Evolutionary conservation across 2,329 filamentous ascomycete species (phyloP).

Genomic region (Cladosporium oxysporum): DNA sequence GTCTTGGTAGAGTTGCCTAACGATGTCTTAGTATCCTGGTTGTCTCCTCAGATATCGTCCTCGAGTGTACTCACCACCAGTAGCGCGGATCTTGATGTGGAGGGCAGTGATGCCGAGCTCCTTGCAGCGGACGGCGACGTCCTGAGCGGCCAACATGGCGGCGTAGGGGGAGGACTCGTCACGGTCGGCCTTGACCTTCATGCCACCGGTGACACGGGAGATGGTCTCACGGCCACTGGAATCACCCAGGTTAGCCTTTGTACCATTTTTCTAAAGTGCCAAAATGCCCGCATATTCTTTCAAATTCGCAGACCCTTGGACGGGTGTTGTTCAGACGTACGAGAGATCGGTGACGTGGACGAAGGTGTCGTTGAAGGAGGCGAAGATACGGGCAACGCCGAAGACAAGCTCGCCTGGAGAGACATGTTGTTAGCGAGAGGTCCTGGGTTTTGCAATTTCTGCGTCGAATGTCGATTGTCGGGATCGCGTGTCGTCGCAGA

Average conservation of each 20-base stretch:
- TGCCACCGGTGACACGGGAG: conserved; percentile 98
- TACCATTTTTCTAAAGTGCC: conserved; percentile 31
- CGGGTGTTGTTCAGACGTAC: conserved; percentile 36
- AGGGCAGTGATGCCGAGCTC: conserved; percentile 88
- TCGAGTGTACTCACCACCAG: conserved; percentile 70
- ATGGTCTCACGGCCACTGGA: conserved; percentile 99
- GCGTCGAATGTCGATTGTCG: not conserved
- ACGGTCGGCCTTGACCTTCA: conserved; percentile 99
- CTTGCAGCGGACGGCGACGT: conserved; percentile 85
- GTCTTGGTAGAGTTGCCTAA: conserved; percentile 99
- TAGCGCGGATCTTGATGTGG: conserved; percentile 99
- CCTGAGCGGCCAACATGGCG: conserved; percentile 99
- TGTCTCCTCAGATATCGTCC: not conserved
- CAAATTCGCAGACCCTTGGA: conserved; percentile 7
- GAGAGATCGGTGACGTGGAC: conserved; percentile 99
- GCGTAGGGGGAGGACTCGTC: conserved; percentile 99
- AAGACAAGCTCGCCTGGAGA: conserved; percentile 88
- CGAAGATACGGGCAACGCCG: conserved; percentile 96
- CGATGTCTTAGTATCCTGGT: conserved; percentile 19
- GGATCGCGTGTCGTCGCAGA: conserved; percentile 37
- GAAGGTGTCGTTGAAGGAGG: conserved; percentile 66
- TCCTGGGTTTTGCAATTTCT: conserved; percentile 20
- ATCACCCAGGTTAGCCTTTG: conserved; percentile 68
- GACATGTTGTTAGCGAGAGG: conserved; percentile 30
- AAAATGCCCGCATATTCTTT: conserved; percentile 24